Conservation (phyloP, 2,329 filamentous ascomycete species). For the Neophaeococcomyces mojaviensis region DNA sequence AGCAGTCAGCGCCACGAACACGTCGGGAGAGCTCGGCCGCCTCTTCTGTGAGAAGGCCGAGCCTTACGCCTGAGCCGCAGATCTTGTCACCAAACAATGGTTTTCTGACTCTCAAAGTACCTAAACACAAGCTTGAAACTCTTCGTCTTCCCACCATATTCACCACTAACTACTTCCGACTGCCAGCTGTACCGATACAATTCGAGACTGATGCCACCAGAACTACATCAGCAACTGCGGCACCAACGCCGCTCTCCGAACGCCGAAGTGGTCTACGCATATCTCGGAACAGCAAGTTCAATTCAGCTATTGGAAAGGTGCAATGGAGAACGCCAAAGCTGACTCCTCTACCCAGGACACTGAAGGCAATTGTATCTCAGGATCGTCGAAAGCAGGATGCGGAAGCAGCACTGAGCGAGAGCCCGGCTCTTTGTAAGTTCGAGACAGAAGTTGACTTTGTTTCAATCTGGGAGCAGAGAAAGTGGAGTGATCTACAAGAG, state of each 20-base stretch:
- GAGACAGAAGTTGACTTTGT: constrained; percentile 5
- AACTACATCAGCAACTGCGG: constrained; percentile 16
- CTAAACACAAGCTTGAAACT: constrained; percentile 13
- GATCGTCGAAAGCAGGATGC: background rate
- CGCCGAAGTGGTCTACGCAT: constrained; percentile 3
- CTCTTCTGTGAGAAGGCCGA: background rate
- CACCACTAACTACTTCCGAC: constrained; percentile 19
- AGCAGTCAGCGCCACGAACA: background rate
- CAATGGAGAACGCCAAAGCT: background rate
- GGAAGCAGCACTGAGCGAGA: background rate
- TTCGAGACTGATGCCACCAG: constrained; percentile 14
- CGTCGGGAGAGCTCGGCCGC: background rate
- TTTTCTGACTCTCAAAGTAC: constrained; percentile 20
- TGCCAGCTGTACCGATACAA: constrained; percentile 11
- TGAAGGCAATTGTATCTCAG: constrained; percentile 8
- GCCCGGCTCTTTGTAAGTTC: background rate
- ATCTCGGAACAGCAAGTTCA: constrained; percentile 15
- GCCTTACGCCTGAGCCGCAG: constrained; percentile 4
- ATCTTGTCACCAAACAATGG: constrained; percentile 10
- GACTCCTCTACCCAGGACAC: constrained; percentile 5
- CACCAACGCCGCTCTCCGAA: constrained; percentile 14
- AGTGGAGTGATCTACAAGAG: background rate
- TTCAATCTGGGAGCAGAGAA: constrained; percentile 6
- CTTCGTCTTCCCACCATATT: constrained; percentile 25
- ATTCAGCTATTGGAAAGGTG: background rate